phyloP scores from a whole-genome alignment of 805 yeast genomes.

The Kazachstania viticola region DNA sequence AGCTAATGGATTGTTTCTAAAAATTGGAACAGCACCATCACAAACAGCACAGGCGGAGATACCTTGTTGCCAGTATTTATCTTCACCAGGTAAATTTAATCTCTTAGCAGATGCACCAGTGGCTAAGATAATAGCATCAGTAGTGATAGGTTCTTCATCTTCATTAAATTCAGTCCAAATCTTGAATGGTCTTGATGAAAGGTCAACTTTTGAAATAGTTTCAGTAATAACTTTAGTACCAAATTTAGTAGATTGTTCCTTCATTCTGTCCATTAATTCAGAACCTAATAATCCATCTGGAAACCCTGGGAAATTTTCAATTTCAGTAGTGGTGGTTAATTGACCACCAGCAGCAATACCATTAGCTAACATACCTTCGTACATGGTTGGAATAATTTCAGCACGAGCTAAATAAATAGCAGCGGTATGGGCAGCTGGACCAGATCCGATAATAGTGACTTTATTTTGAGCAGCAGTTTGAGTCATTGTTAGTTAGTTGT shows the following conservation, averaged over 20 bases:
- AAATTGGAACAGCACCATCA: conserved; percentile 98
- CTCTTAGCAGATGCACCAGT: conserved; percentile 99
- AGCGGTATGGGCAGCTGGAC: conserved; percentile 99
- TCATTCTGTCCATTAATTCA: conserved; percentile 88
- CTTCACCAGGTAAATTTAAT: conserved; percentile 91
- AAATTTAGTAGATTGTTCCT: conserved; percentile 72
- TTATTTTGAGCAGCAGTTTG: conserved; percentile 72
- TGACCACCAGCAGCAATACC: conserved; percentile 99
- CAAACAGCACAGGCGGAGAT: conserved; percentile 99
- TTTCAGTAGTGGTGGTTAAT: conserved; percentile 95
- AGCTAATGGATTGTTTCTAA: conserved; percentile 94
- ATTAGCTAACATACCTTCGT: conserved; percentile 92
- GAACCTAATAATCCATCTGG: conserved; percentile 86
- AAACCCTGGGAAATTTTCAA: conserved; percentile 98
- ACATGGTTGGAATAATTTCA: conserved; percentile 83
- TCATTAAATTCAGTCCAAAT: conserved; percentile 95
- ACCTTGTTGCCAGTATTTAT: conserved; percentile 97
- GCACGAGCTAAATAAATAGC: conserved; percentile 96
- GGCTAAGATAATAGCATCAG: conserved; percentile 87
- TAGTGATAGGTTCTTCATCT: conserved; percentile 79
- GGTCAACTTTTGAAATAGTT: conserved; percentile 86
- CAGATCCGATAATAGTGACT: conserved; percentile 88
- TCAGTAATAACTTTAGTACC: conserved; percentile 94
- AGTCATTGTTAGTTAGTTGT: no score
- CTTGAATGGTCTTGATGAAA: conserved; percentile 83